phyloP scores from a whole-genome alignment of 2,329 filamentous ascomycete genomes.

The Kalaharituber pfeilii region DNA sequence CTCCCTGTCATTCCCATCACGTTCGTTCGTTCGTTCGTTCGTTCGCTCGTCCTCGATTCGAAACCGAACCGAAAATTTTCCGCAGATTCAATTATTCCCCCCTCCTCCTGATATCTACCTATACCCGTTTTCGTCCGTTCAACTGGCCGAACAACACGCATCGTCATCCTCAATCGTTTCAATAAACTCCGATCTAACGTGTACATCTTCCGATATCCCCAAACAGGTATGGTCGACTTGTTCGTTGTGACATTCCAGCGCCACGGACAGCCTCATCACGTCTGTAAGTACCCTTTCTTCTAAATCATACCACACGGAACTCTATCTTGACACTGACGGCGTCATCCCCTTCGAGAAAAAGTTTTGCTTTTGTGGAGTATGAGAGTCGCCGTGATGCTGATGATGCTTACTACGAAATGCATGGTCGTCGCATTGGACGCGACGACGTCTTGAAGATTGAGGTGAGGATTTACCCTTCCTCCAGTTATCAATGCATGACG shows the following conservation, averaged over 20 bases:
- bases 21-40: constrained; percentile 17
- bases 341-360: constrained; percentile 27
- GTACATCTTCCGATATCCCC: constrained; percentile 30
- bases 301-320: constrained; percentile 1
- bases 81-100: constrained; percentile 1
- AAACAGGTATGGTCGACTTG: constrained; percentile 80
- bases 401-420: constrained; percentile 99
- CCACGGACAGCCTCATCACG: constrained; percentile 84
- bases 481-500: neutral
- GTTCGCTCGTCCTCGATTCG: constrained; percentile 13
- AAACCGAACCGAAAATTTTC: constrained; percentile 1
- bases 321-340: constrained; percentile 5
- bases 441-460: constrained; percentile 97
- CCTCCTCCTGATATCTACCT: neutral
- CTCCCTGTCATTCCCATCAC: constrained; percentile 16
- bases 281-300: constrained; percentile 50
- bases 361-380: constrained; percentile 98
- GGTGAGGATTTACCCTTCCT: constrained; percentile 36
- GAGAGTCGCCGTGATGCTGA: constrained; percentile 96
- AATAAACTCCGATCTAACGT: constrained; percentile 29
- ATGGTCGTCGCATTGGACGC: constrained; percentile 93
- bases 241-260: constrained; percentile 95
- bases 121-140: constrained; percentile 10
- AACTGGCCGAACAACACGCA: constrained; percentile 19
- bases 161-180: neutral